These are phyloP conservation scores for Calonectria hawksworthii DNA, from an alignment of 2,329 filamentous ascomycete species.

Conservation along the genomic window DNA sequence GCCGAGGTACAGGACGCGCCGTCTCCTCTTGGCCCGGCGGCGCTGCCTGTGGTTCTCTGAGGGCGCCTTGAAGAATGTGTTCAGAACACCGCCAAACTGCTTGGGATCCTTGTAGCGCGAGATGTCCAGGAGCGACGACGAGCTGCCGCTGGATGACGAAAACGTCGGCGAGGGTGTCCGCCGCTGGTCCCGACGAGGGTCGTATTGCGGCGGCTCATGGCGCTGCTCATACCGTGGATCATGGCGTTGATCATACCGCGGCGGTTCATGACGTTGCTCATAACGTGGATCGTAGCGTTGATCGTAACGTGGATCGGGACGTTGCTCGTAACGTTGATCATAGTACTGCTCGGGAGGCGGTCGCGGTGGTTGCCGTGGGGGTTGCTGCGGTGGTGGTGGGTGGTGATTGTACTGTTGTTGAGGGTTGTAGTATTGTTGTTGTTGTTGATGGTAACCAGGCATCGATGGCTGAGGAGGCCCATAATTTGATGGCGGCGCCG, in stretches of 20 bases:
- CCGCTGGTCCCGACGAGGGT: conserved; percentile 32
- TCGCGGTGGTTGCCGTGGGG: not conserved
- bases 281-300: not conserved
- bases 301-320: not conserved
- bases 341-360: conserved; percentile 24
- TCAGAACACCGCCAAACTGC: conserved; percentile 68
- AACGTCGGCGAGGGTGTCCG: conserved; percentile 52
- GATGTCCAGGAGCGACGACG: conserved; percentile 75
- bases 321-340: conserved; percentile 1
- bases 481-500: conserved; percentile 40
- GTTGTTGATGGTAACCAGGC: conserved; percentile 27
- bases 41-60: conserved; percentile 65
- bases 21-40: conserved; percentile 59
- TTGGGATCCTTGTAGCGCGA: conserved; percentile 65
- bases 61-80: conserved; percentile 73
- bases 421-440: not conserved
- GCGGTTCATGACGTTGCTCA: not conserved
- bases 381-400: conserved; percentile 22
- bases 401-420: conserved; percentile 27
- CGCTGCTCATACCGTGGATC: conserved; percentile 15
- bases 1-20: conserved; percentile 69
- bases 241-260: not conserved
- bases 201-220: not conserved
- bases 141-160: conserved; percentile 65
- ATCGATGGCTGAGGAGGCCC: conserved; percentile 36